Conservation (phyloP, 768 basidiomycete species). For the Panellus pusillus region DNA sequence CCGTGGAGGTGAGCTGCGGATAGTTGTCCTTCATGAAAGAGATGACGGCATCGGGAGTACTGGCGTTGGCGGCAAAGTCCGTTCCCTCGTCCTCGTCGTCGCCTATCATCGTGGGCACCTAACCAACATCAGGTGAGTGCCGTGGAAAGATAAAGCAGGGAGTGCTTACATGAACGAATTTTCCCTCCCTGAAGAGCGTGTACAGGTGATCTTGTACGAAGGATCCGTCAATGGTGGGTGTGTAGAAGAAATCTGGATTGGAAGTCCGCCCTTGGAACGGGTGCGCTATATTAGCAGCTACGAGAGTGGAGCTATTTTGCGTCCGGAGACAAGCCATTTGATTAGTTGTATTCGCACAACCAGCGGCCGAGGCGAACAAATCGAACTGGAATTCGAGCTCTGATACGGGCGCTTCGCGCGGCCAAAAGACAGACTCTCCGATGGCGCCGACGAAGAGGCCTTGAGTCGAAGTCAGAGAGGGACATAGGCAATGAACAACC, state of each 20-base stretch:
- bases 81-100: conserved; percentile 13
- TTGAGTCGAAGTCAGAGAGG: background rate
- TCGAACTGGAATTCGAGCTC: conserved; percentile 15
- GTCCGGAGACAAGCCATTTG: conserved; percentile 11
- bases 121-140: background rate
- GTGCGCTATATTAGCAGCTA: conserved; percentile 8
- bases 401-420: conserved; percentile 6
- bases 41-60: conserved; percentile 4
- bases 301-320: conserved; percentile 13
- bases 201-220: conserved; percentile 10
- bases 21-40: conserved; percentile 12
- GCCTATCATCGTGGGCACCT: conserved; percentile 9
- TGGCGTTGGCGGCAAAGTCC: conserved; percentile 6
- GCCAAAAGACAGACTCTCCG: conserved; percentile 12
- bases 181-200: conserved; percentile 9
- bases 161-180: conserved; percentile 10
- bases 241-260: conserved; percentile 12
- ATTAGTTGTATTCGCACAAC: conserved; percentile 3
- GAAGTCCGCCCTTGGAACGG: conserved; percentile 11
- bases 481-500: background rate
- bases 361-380: conserved; percentile 13
- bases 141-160: background rate
- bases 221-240: conserved; percentile 12
- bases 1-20: conserved; percentile 10
- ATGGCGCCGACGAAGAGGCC: conserved; percentile 11